These are phyloP conservation scores for Telfairia occidentalis DNA, from an alignment of 331 rosid species.

Conservation along the genomic window DNA sequence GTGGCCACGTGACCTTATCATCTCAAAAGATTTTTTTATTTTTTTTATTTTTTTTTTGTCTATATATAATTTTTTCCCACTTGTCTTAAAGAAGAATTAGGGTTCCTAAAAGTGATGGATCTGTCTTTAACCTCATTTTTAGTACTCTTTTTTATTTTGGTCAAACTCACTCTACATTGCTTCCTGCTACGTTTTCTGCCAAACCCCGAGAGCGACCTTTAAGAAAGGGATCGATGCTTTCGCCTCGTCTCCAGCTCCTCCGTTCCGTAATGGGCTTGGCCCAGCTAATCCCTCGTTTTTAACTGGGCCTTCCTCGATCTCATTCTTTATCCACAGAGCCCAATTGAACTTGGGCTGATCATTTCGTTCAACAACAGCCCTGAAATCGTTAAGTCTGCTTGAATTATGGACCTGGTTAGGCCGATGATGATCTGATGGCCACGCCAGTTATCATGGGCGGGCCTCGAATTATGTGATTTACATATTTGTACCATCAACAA, in stretches of 20 bases:
- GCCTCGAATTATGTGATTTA: too few relatives aligned
- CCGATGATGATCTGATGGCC: background rate
- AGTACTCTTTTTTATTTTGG: background rate
- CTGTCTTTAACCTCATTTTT: slow-evolving; percentile 6
- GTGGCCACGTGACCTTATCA: slow-evolving; percentile 8
- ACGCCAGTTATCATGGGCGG: background rate
- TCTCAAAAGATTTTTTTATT: background rate
- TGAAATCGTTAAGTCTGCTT: background rate
- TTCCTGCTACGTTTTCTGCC: background rate
- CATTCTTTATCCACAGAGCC: background rate
- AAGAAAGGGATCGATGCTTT: background rate
- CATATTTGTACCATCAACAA: too few relatives aligned
- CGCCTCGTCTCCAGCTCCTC: background rate
- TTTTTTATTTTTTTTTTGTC: background rate
- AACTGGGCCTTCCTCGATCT: background rate
- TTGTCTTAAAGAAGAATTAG: background rate
- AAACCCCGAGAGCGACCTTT: background rate
- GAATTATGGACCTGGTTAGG: background rate
- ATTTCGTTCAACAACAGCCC: background rate
- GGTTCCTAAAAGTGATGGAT: slow-evolving; percentile 11
- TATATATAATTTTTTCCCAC: background rate
- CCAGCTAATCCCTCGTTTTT: background rate
- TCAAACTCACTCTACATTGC: background rate
- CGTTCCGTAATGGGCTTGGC: background rate
- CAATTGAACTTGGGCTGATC: background rate